Conservation (phyloP, 2,329 filamentous ascomycete genomes). For the Cordyceps javanica region DNA sequence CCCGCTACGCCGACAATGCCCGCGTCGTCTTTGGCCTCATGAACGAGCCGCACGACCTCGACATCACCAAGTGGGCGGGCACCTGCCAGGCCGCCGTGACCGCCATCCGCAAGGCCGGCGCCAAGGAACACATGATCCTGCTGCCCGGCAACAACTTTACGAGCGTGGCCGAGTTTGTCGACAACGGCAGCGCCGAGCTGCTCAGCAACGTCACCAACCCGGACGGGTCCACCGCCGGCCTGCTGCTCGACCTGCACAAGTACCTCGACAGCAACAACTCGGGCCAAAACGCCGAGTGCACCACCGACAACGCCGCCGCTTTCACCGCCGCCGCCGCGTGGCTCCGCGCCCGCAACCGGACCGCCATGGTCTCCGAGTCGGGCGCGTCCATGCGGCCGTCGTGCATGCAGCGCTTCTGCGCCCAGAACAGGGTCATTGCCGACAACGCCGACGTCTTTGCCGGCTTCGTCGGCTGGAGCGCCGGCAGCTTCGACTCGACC, state of each 20-base stretch:
- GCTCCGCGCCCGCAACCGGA: conserved; percentile 39
- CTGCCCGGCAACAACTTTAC: conserved; percentile 58
- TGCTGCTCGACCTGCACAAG: conserved; percentile 56
- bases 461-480: conserved; percentile 41
- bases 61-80: conserved; percentile 51
- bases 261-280: conserved; percentile 54
- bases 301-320: conserved; percentile 44
- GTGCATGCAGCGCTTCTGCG: conserved; percentile 39
- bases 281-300: conserved; percentile 46
- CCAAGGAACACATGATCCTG: conserved; percentile 56
- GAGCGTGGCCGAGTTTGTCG: conserved; percentile 41
- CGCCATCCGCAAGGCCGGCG: conserved; percentile 59
- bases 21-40: conserved; percentile 60
- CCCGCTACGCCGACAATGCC: conserved; percentile 47
- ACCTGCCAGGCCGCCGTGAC: conserved; percentile 58
- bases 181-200: conserved; percentile 43
- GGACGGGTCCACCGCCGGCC: conserved; percentile 47
- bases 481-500: conserved; percentile 35
- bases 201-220: conserved; percentile 51
- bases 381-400: conserved; percentile 39
- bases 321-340: conserved; percentile 39
- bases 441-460: conserved; percentile 41
- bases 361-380: conserved; percentile 47
- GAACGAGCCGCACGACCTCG: conserved; percentile 62
- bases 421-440: conserved; percentile 40